A percentile compares a stretch with the other conserved stretches of the same genome.
Conservation (phyloP, 257 asterid species). For the Scutellaria minor region DNA sequence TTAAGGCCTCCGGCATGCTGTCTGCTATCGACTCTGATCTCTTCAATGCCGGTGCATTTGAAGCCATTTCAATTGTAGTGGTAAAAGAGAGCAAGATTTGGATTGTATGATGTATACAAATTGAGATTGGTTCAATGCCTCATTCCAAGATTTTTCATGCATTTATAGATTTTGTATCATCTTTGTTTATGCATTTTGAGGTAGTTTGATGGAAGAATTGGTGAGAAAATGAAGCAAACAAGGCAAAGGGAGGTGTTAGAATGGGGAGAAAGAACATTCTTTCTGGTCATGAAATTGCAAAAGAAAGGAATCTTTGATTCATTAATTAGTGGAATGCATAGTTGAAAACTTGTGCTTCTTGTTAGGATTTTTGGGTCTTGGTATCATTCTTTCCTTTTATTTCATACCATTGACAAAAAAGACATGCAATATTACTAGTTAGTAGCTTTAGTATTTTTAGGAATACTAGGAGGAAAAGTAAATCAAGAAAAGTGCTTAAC, state of each 20-base stretch:
- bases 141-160: slow-evolving; percentile 27
- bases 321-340: slow-evolving; percentile 26
- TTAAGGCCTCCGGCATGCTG: slow-evolving; percentile 89
- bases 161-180: slow-evolving; percentile 47
- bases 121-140: slow-evolving; percentile 20
- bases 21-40: slow-evolving; percentile 73
- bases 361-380: slow-evolving; percentile 40
- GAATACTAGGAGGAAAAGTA: too few relatives aligned
- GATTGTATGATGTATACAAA: background rate
- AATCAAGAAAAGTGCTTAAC: slow-evolving; percentile 15
- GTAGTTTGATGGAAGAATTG: slow-evolving; percentile 16
- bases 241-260: slow-evolving; percentile 33
- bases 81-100: background rate
- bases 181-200: slow-evolving; percentile 28
- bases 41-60: slow-evolving; percentile 53
- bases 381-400: slow-evolving; percentile 62
- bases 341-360: slow-evolving; percentile 22
- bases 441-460: too few relatives aligned
- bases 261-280: slow-evolving; percentile 52
- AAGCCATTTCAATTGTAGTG: slow-evolving; percentile 47
- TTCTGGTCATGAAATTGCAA: slow-evolving; percentile 33
- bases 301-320: slow-evolving; percentile 58
- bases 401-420: slow-evolving; percentile 19
- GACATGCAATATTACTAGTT: background rate
- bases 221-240: slow-evolving; percentile 32